These are phyloP conservation scores for Trichophyton rubrum DNA, from an alignment of 2,329 filamentous ascomycete genomes.

Conservation along the genomic window DNA sequence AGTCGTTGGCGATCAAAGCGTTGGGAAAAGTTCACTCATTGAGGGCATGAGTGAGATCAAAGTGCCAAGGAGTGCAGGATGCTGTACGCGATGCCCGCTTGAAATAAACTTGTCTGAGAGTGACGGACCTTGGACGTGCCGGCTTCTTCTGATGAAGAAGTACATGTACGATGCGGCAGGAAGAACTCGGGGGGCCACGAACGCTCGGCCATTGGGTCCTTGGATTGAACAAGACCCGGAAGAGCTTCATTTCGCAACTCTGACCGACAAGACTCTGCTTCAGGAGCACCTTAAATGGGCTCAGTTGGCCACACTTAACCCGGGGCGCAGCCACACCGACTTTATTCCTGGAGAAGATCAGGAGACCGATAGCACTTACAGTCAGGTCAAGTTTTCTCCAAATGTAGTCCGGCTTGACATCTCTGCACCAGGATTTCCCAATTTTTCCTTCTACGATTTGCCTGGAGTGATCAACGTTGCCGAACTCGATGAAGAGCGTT, in stretches of 20 bases:
- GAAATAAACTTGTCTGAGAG: constrained; percentile 59
- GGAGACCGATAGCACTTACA: constrained; percentile 19
- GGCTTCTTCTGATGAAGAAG: constrained; percentile 52
- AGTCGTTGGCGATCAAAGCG: constrained; percentile 71
- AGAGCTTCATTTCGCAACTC: constrained; percentile 48
- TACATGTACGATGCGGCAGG: constrained; percentile 41
- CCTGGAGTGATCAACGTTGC: constrained; percentile 69
- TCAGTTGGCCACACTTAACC: constrained; percentile 65
- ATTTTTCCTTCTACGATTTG: constrained; percentile 72
- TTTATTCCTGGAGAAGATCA: constrained; percentile 43
- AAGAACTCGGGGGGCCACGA: constrained; percentile 38
- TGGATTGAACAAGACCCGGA: constrained; percentile 45
- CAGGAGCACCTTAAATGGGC: constrained; percentile 59
- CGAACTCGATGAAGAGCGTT: constrained; percentile 50
- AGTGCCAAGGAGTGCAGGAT: constrained; percentile 56
- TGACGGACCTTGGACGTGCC: constrained; percentile 49
- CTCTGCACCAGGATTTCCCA: constrained; percentile 55
- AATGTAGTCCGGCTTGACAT: constrained; percentile 71
- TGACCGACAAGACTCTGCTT: constrained; percentile 50
- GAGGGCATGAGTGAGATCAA: constrained; percentile 55
- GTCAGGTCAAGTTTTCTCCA: constrained; percentile 59
- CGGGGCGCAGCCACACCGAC: constrained; percentile 39
- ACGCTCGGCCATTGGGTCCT: constrained; percentile 47
- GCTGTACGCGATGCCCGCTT: constrained; percentile 69
- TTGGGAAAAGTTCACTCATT: constrained; percentile 61